A percentile compares a stretch with the other conserved stretches of the same genome.
phyloP scores from a whole-genome alignment of 208 protist genomes.

The Phytomonas francai region DNA sequence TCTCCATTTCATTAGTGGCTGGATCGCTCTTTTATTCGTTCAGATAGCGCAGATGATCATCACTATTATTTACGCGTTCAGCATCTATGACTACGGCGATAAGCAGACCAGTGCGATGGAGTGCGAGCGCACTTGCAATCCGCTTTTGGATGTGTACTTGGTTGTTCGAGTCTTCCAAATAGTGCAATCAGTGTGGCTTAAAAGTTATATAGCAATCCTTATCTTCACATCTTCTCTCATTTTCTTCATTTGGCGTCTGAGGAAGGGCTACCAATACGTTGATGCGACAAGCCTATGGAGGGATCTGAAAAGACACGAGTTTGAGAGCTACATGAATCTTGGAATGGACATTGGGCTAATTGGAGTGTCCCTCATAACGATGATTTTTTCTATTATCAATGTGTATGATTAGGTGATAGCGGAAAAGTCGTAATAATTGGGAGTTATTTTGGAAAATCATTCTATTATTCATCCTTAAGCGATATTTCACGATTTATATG shows the following conservation, averaged over 20 bases:
- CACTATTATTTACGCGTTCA: conserved; percentile 68
- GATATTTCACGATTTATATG: background rate
- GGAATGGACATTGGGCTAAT: conserved; percentile 48
- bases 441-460: conserved; percentile 3
- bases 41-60: conserved; percentile 66
- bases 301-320: conserved; percentile 51
- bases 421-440: background rate
- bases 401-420: conserved; percentile 24
- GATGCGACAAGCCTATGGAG: conserved; percentile 78
- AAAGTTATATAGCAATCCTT: conserved; percentile 37
- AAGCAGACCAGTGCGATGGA: conserved; percentile 67
- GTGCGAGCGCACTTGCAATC: conserved; percentile 73
- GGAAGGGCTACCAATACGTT: conserved; percentile 42
- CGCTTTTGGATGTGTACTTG: conserved; percentile 66
- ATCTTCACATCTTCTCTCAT: conserved; percentile 23
- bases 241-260: conserved; percentile 44
- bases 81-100: conserved; percentile 75
- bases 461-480: background rate
- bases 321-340: conserved; percentile 54
- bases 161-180: conserved; percentile 56
- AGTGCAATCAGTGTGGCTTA: conserved; percentile 37
- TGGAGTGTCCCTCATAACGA: conserved; percentile 37
- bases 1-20: conserved; percentile 76
- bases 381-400: conserved; percentile 63
- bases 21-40: conserved; percentile 47